These are phyloP conservation scores for Tolypocladium ophioglossoides DNA, from an alignment of 2,329 filamentous ascomycete species.

Conservation along the genomic window DNA sequence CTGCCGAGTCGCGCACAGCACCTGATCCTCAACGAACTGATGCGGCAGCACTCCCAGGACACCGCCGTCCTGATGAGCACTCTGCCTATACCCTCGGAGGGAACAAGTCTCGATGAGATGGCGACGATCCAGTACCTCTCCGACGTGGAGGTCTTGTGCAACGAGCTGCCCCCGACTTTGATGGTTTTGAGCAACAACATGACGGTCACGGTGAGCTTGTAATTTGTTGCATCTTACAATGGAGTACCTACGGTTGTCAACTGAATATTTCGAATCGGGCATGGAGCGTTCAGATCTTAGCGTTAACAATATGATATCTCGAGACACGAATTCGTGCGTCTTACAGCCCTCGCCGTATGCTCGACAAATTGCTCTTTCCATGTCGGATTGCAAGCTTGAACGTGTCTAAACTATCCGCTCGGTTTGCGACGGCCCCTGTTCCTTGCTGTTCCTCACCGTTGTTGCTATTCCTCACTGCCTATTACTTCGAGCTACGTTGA, in stretches of 20 bases:
- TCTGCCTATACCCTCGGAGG: conserved; percentile 68
- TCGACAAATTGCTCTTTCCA: too few relatives aligned
- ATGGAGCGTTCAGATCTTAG: background rate
- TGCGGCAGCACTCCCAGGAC: conserved; percentile 54
- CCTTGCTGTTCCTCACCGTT: too few relatives aligned
- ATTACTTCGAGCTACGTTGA: too few relatives aligned
- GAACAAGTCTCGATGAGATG: conserved; percentile 59
- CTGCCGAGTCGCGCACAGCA: conserved; percentile 77
- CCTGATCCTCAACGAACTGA: conserved; percentile 76
- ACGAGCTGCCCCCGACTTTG: conserved; percentile 63
- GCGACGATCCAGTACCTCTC: conserved; percentile 66
- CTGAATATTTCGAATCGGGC: too few relatives aligned
- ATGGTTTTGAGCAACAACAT: conserved; percentile 82
- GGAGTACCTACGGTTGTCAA: background rate
- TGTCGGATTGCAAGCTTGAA: too few relatives aligned
- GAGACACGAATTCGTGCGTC: background rate
- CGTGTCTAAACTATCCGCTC: too few relatives aligned
- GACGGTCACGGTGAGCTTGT: conserved; percentile 74
- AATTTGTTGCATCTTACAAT: conserved; percentile 1
- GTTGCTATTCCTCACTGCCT: too few relatives aligned
- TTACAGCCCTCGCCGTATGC: too few relatives aligned
- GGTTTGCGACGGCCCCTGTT: too few relatives aligned
- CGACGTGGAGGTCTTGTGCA: conserved; percentile 69
- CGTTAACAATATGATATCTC: background rate
- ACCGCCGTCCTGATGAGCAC: conserved; percentile 79